Conservation (phyloP, 345 rosid genomes). For the Eucalyptus brandiana region DNA sequence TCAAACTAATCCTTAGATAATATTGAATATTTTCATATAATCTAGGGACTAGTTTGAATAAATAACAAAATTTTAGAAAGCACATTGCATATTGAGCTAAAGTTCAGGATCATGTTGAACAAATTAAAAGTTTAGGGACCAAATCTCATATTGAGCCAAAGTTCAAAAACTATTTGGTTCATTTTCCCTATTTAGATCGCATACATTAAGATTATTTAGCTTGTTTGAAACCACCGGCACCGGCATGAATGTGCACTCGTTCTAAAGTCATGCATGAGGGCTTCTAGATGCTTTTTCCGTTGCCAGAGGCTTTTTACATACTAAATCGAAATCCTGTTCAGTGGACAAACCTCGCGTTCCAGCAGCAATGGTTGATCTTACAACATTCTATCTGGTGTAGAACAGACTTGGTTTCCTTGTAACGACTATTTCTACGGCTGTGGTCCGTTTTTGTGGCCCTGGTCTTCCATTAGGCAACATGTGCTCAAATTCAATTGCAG, state of each 20-base stretch:
- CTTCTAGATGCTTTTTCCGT: not conserved
- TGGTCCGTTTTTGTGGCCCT: not conserved
- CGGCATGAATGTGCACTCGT: not conserved
- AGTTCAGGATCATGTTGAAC: rapidly evolving
- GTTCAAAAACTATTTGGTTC: rapidly evolving
- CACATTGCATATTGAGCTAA: rapidly evolving
- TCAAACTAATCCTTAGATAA: rapidly evolving
- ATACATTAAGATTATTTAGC: not conserved
- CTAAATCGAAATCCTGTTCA: not conserved
- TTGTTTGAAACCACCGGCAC: not conserved
- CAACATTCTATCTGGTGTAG: not conserved
- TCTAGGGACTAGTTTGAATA: rapidly evolving
- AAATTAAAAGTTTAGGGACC: rapidly evolving
- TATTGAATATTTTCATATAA: too few relatives aligned
- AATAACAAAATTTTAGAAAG: rapidly evolving
- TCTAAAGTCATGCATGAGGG: not conserved
- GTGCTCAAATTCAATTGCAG: not conserved
- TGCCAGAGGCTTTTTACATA: not conserved
- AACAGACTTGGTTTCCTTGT: not conserved
- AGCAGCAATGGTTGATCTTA: not conserved
- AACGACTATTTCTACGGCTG: not conserved
- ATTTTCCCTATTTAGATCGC: not conserved
- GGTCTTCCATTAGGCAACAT: not conserved
- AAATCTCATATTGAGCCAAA: rapidly evolving
- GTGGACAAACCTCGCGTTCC: not conserved